phyloP scores from a whole-genome alignment of 148 eudicot species.

The Nepenthes gracilis region DNA sequence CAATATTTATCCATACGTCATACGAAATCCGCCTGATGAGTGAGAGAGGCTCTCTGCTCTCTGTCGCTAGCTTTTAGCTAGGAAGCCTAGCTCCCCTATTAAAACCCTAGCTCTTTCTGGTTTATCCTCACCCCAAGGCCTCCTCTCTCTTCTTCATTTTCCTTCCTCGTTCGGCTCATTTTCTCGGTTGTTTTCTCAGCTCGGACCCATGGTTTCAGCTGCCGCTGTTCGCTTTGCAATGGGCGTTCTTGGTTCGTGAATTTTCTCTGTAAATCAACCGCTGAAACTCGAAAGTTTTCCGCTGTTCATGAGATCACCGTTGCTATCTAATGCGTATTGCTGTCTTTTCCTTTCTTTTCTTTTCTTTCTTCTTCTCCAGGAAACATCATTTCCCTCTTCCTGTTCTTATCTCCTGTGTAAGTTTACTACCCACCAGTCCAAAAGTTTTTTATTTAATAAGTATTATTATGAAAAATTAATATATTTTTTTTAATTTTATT shows the following conservation, averaged over 20 bases:
- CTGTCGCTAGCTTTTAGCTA: no score
- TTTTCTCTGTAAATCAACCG: not conserved
- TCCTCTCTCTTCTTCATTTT: no score
- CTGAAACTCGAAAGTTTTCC: not conserved
- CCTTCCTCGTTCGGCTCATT: no score
- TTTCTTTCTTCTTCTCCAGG: slow-evolving; percentile 16
- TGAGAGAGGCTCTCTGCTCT: no score
- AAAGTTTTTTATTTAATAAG: not conserved
- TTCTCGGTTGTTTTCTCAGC: no score
- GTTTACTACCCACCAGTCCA: not conserved
- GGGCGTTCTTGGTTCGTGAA: slow-evolving; percentile 20
- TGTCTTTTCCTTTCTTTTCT: slow-evolving; percentile 15
- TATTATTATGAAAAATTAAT: no score
- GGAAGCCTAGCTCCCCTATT: no score
- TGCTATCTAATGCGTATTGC: no score
- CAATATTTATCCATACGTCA: no score
- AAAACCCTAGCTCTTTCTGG: no score
- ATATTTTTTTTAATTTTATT: not conserved
- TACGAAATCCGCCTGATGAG: no score
- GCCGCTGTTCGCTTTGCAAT: slow-evolving; percentile 16
- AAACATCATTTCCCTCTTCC: slow-evolving; percentile 20
- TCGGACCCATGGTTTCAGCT: slow-evolving; percentile 21
- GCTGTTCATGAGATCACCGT: not conserved
- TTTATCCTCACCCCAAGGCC: no score
- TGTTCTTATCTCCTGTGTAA: slow-evolving; percentile 32